Conservation (phyloP, 2,329 filamentous ascomycete genomes). For the Lachnellula occidentalis region DNA sequence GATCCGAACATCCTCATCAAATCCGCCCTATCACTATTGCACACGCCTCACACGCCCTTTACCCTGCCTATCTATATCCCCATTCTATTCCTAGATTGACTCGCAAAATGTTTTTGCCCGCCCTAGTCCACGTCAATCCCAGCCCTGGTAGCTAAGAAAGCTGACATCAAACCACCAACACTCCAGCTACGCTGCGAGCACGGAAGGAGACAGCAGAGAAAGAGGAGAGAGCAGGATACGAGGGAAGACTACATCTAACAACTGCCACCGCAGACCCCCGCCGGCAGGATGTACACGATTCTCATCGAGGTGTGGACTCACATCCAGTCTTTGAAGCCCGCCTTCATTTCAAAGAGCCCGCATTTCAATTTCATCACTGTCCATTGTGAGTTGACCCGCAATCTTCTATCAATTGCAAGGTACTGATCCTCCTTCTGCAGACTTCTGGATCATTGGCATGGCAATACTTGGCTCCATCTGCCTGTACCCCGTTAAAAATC, state of each 20-base stretch:
- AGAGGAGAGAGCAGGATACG: neutral
- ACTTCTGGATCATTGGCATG: constrained; percentile 75
- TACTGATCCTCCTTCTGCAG: constrained; percentile 35
- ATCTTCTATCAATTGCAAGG: neutral
- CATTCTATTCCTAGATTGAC: neutral
- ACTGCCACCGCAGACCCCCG: neutral
- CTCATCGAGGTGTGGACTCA: constrained; percentile 33
- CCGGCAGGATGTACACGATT: constrained; percentile 22
- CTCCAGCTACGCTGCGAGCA: neutral
- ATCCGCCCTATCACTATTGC: neutral
- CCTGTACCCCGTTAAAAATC: constrained; percentile 57
- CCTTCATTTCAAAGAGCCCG: constrained; percentile 54
- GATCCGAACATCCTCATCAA: neutral
- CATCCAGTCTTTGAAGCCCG: constrained; percentile 47
- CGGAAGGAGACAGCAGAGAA: neutral
- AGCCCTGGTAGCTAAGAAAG: constrained; percentile 3
- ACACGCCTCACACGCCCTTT: neutral
- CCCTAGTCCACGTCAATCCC: constrained; percentile 5
- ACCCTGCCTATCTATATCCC: neutral
- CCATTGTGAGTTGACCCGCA: constrained; percentile 57
- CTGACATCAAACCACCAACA: neutral
- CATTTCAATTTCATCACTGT: constrained; percentile 77
- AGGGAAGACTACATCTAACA: neutral
- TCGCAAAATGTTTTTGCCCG: constrained; percentile 4
- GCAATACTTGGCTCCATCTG: constrained; percentile 71